A percentile compares a stretch with the other conserved stretches of the same genome.
Conservation (phyloP, 2,329 filamentous ascomycete species). For the Eurotiales sp. region DNA sequence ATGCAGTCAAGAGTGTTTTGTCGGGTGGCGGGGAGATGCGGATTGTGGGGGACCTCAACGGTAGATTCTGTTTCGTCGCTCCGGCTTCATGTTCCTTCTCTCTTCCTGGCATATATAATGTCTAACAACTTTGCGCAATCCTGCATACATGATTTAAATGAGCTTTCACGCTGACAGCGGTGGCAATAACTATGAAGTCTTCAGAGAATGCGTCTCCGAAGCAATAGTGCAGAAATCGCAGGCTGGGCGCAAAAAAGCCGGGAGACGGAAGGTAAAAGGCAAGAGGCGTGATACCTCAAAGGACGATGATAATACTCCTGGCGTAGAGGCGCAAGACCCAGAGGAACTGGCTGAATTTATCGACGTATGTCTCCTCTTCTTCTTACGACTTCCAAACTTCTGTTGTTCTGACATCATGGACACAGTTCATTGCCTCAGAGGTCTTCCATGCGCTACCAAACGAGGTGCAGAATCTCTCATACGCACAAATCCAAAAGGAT, state of each 20-base stretch:
- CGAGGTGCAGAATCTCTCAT: constrained; percentile 59
- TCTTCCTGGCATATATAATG: too few relatives aligned
- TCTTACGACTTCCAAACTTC: neutral
- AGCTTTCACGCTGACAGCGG: constrained; percentile 24
- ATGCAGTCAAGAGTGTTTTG: too few relatives aligned
- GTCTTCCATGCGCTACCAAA: constrained; percentile 64
- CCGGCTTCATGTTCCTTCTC: too few relatives aligned
- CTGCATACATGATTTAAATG: constrained; percentile 21
- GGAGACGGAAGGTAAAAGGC: constrained; percentile 28
- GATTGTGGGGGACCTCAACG: too few relatives aligned
- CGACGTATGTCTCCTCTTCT: constrained; percentile 47
- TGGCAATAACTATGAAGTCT: constrained; percentile 60
- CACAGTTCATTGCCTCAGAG: constrained; percentile 64
- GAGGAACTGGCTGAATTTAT: constrained; percentile 77
- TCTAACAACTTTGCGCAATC: too few relatives aligned
- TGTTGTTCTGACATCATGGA: neutral
- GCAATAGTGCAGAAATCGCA: constrained; percentile 61
- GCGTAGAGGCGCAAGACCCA: constrained; percentile 39
- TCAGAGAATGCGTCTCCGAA: constrained; percentile 70
- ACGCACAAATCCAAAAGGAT: constrained; percentile 53
- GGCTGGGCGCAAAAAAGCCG: constrained; percentile 40
- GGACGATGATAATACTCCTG: constrained; percentile 3
- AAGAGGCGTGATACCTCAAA: constrained; percentile 19
- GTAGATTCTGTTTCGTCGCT: too few relatives aligned
- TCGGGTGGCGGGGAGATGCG: too few relatives aligned